These are phyloP conservation scores for Rhizodiscina lignyota DNA, from an alignment of 495 filamentous ascomycete species.

Conservation along the genomic window DNA sequence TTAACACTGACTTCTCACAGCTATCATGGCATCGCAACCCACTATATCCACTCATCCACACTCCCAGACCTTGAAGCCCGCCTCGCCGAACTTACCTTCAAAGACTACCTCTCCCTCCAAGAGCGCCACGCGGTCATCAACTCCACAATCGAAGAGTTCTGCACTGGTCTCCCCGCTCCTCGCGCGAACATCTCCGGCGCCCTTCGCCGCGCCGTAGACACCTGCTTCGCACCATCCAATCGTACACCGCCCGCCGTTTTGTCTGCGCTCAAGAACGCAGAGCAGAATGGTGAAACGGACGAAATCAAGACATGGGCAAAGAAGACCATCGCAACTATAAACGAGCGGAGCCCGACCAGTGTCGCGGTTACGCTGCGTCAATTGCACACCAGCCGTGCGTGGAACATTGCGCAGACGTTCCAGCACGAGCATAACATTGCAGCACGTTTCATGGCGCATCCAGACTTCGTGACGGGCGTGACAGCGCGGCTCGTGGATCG, in stretches of 20 bases:
- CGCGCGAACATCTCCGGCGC: constrained; percentile 44
- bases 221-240: constrained; percentile 14
- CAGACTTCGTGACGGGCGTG: constrained; percentile 81
- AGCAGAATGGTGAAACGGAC: not conserved
- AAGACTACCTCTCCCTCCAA: constrained; percentile 44
- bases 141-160: constrained; percentile 80
- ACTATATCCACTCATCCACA: constrained; percentile 82
- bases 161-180: constrained; percentile 51
- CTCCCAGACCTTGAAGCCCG: constrained; percentile 66
- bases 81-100: constrained; percentile 76
- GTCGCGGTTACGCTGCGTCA: constrained; percentile 67
- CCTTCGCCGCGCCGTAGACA: constrained; percentile 61
- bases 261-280: constrained; percentile 4
- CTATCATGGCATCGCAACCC: constrained; percentile 74
- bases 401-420: constrained; percentile 73
- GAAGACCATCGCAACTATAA: constrained; percentile 52
- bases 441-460: constrained; percentile 64
- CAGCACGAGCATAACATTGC: constrained; percentile 67
- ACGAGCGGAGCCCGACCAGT: constrained; percentile 62
- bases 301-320: constrained; percentile 44
- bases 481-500: constrained; percentile 48
- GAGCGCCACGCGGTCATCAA: constrained; percentile 56
- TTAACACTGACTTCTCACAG: constrained; percentile 1
- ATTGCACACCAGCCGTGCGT: constrained; percentile 41
- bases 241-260: constrained; percentile 2